Evolutionary conservation across 2,329 filamentous ascomycete genomes (phyloP).

Genomic region (Fusarium cicatricum): DNA sequence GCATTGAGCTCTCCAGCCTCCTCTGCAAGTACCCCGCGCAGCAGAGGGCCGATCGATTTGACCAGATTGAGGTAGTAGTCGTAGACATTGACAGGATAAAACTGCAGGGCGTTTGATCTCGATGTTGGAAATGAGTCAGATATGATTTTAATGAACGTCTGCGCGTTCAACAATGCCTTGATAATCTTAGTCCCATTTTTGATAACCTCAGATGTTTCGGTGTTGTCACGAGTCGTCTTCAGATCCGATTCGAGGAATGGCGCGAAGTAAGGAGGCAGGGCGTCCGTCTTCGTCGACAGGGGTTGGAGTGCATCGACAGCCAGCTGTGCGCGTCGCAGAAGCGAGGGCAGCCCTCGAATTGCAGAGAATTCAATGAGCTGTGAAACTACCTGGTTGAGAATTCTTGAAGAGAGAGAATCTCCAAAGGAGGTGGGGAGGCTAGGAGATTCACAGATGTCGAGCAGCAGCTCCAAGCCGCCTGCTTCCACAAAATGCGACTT

Average conservation of each 20-base stretch:
- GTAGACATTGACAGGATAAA: constrained; percentile 81
- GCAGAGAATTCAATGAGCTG: constrained; percentile 83
- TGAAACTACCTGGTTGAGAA: constrained; percentile 77
- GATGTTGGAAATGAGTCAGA: constrained; percentile 77
- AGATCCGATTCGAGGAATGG: constrained; percentile 64
- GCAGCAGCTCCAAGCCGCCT: constrained; percentile 82
- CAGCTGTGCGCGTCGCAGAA: constrained; percentile 77
- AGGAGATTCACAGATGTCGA: constrained; percentile 84
- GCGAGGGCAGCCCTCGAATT: constrained; percentile 80
- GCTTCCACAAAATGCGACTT: constrained; percentile 78
- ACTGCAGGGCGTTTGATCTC: constrained; percentile 69
- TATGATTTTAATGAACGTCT: constrained; percentile 79
- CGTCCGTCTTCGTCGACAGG: constrained; percentile 63
- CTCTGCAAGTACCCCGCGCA: constrained; percentile 85
- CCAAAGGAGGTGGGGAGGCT: constrained; percentile 73
- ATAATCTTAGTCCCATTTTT: constrained; percentile 76
- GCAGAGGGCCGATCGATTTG: constrained; percentile 76
- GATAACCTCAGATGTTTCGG: constrained; percentile 51
- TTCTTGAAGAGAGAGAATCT: constrained; percentile 71
- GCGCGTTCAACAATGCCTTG: constrained; percentile 79
- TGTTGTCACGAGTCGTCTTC: constrained; percentile 45
- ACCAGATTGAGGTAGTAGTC: constrained; percentile 84
- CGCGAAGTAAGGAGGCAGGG: constrained; percentile 72
- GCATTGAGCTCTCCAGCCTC: constrained; percentile 77
- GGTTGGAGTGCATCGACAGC: constrained; percentile 74